phyloP scores from a whole-genome alignment of 148 eudicot genomes.

The Polygonum maritimum region DNA sequence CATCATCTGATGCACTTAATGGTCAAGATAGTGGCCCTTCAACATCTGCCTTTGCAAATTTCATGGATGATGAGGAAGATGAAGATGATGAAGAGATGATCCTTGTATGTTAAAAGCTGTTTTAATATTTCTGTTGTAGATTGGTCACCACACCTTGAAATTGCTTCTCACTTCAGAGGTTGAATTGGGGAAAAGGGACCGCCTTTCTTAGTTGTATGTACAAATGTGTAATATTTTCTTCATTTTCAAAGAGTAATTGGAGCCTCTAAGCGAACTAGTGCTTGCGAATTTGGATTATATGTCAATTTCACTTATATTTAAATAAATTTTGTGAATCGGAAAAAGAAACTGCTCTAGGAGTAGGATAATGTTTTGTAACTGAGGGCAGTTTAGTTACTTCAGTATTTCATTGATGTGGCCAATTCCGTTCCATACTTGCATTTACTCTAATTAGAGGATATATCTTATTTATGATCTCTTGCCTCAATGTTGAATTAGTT shows the following conservation, averaged over 20 bases:
- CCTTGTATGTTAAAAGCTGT: slow-evolving; percentile 32
- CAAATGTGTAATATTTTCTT: not conserved
- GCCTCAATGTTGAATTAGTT: not conserved
- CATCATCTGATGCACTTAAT: slow-evolving; percentile 30
- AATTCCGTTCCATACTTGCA: not conserved
- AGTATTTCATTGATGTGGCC: not conserved
- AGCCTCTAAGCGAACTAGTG: not conserved
- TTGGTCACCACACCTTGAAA: not conserved
- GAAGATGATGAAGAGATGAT: slow-evolving; percentile 90
- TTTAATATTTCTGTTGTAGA: not conserved
- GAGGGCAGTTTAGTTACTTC: not conserved
- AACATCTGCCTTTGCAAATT: slow-evolving; percentile 31
- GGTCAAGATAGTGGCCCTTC: slow-evolving; percentile 37
- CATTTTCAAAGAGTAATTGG: not conserved
- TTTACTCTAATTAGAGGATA: not conserved
- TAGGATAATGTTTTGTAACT: not conserved
- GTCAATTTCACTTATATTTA: not conserved
- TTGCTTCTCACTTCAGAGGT: not conserved
- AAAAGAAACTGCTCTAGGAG: not conserved
- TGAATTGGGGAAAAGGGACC: not conserved
- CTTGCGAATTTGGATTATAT: not conserved
- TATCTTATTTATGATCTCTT: not conserved
- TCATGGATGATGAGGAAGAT: slow-evolving; percentile 37
- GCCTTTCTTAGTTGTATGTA: not conserved
- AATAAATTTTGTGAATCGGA: not conserved